Evolutionary conservation across 805 yeast genomes (phyloP).

Genomic region (Kregervanrija delftensis): DNA sequence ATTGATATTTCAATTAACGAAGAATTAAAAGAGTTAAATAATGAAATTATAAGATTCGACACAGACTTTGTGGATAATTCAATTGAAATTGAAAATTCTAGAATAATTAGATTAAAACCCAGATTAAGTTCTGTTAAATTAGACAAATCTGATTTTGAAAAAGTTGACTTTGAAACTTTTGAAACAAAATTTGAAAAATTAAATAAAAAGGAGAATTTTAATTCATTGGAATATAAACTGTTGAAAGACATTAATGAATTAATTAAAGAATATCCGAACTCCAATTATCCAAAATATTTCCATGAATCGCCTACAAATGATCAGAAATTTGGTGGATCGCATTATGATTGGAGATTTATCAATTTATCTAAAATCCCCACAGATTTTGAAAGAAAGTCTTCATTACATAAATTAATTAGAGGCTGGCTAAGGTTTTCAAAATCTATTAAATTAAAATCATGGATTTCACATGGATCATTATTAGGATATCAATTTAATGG

Average conservation of each 20-base stretch:
- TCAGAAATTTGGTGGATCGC: constrained; percentile 3
- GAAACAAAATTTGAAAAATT: background rate
- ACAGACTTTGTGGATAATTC: too few relatives aligned
- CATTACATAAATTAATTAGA: constrained; percentile 41
- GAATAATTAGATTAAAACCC: too few relatives aligned
- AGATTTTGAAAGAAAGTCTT: constrained; percentile 14
- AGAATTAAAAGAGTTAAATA: too few relatives aligned
- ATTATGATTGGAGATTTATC: constrained; percentile 40
- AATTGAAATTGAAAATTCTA: too few relatives aligned
- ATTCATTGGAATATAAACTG: constrained; percentile 9
- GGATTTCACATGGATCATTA: constrained; percentile 61
- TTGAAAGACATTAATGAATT: constrained; percentile 3
- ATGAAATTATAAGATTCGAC: too few relatives aligned
- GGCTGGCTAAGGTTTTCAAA: constrained; percentile 47
- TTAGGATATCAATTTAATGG: constrained; percentile 60
- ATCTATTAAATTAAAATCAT: constrained; percentile 38
- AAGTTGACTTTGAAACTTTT: background rate
- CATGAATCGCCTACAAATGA: constrained; percentile 29
- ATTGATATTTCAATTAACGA: too few relatives aligned
- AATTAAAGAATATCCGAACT: background rate
- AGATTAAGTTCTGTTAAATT: background rate
- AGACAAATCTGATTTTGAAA: background rate
- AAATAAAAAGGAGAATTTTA: background rate
- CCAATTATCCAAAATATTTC: constrained; percentile 29
- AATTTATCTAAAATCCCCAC: constrained; percentile 14